Evolutionary conservation across 1,139 yeast genomes (phyloP), one percentile per base, ranked within the genome.

Genomic region (Kodamaea alishanica): DNA sequence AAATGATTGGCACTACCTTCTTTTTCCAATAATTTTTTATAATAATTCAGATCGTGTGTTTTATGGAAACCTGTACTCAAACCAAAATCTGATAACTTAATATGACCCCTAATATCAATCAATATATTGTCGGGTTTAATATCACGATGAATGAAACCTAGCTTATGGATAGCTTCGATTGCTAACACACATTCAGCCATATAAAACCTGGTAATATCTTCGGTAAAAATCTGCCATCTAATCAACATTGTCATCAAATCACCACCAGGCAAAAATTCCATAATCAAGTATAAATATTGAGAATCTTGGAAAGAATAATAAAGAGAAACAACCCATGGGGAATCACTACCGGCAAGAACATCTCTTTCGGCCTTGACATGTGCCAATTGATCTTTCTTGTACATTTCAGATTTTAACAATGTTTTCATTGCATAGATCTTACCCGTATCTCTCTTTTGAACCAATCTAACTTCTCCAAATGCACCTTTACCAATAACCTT

Each of bases 111-210:
- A 50, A 81, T 81, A 58, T 84, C 94, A 50, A 84, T 84, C 59
- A 84, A 70, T 37, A 84, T 84, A 54, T 84, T 84, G 63, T 84
- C 94, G 0, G 94, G 94, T 55, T 84, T 81, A 47, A 81, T 79
- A 60, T 81, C 87, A 62, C 94, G 75, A 60, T 84, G 94, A 49
- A 84, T 84, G 49, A 82, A 84, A 0, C 92, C 92, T 34, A 84
- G 63, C 55, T 82, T 84, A 57, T 84, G 94, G 49, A 84, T 80
- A 5, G 90, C 92, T 56, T 84, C 92, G 47, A 84, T 84, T 1
- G 92, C 92, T 50, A 84, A 68, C 6, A 84, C 90, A 74, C 92
- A 84, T 58, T 84, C 94, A 2, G 94, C 92, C 83, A 84, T 84
- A 58, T 84, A 84, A 56, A 84, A 84, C 46, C 94, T 65, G 5